These are phyloP conservation scores for Reutealis trisperma DNA, from an alignment of 345 rosid genomes.

Conservation along the genomic window DNA sequence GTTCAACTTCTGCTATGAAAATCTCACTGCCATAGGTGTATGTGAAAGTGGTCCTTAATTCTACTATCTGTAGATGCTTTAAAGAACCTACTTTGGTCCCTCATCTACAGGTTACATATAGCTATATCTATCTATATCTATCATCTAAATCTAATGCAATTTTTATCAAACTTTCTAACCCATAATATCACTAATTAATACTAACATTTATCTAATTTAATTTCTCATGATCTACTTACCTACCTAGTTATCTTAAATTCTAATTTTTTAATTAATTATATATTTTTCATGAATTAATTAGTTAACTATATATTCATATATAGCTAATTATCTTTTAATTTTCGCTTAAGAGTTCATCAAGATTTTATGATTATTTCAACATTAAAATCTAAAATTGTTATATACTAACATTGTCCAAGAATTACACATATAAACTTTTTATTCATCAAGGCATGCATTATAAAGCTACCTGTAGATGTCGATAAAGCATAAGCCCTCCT, in stretches of 20 bases:
- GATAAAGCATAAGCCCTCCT: conserved; percentile 32
- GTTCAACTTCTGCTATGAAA: conserved; percentile 20
- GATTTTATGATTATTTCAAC: too few relatives aligned
- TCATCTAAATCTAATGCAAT: conserved; percentile 14
- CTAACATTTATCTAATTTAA: too few relatives aligned
- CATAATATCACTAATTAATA: too few relatives aligned
- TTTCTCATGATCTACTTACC: too few relatives aligned
- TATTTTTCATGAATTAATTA: too few relatives aligned
- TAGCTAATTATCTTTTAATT: too few relatives aligned
- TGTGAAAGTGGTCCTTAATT: conserved; percentile 38
- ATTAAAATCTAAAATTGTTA: too few relatives aligned
- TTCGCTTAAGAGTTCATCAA: too few relatives aligned
- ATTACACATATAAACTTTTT: neutral
- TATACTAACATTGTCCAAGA: conserved; percentile 4
- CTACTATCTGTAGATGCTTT: conserved; percentile 48
- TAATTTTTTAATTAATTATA: too few relatives aligned
- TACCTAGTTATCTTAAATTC: too few relatives aligned
- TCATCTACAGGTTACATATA: conserved; percentile 32
- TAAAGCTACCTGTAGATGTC: conserved; percentile 34
- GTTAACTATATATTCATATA: too few relatives aligned
- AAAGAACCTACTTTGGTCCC: conserved; percentile 68
- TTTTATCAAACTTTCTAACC: too few relatives aligned
- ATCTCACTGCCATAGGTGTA: conserved; percentile 40
- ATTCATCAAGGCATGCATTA: conserved; percentile 28
- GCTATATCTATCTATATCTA: conserved; percentile 5